Evolutionary conservation across 352 stramenopile genomes (phyloP), one percentile per base, ranked within the genome.

Genomic region (Phytophthora sojae): DNA sequence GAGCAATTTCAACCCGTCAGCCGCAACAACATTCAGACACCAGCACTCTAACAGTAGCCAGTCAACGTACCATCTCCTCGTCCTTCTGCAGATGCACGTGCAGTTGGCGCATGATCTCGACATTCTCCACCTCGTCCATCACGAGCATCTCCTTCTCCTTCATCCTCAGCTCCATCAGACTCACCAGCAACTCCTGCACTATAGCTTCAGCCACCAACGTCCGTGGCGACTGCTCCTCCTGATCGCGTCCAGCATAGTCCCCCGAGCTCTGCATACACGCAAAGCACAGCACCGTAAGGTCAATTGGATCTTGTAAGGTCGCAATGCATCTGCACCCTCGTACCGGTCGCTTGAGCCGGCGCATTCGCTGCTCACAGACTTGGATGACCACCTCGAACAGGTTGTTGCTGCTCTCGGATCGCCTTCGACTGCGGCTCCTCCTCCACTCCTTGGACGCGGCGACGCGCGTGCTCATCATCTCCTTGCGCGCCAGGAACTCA

Each of bases 131-230:
- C 60, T 92, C 77, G 9, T 90, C 74, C 65, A 91, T 69, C 29
- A 91, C 80, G 17, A 79, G 45, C 17, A 61, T 71, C 65, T 92
- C 81, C 29, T 80, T 89, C 64, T 92, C 83, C 29, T 80, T 79
- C 55, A 86, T 77, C 8, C 79, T 70, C 25, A 92, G 65, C 59
- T 82, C 67, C 57, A 87, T 66, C 14, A 92, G 67, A 58, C 78
- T 84, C 63, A 88, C 80, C 4, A 92, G 67, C 21, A 92, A 73
- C 57, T 90, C 85, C 54, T 91, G 85, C 8, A 91, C 83, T 57
- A 92, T 86, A 3, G 85, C 85, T 66, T 91, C 79, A 4, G 85
- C 83, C 14, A 92, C 82, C 29, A 89, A 56, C 52, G 84, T 70
- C 4, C 74, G 69, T 49, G 81, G 72, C 11, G 80, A 73, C 47